Evolutionary conservation across 225 moss, liverwort and hornwort genomes (phyloP), one percentile per base, ranked within the genome.

Genomic region (Bryum argenteum): DNA sequence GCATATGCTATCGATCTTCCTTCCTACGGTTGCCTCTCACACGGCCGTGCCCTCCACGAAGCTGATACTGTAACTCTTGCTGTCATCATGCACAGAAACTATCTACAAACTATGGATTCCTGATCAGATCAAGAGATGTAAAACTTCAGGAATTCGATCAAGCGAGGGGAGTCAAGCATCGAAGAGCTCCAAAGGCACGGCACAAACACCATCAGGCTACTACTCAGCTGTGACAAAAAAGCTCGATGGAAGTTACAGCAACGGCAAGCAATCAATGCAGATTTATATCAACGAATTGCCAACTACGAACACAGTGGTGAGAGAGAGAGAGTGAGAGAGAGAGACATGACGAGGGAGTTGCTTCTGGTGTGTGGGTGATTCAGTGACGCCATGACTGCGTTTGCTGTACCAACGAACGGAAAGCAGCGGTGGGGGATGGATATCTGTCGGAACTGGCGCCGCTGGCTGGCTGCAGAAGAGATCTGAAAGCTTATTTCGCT

Each of bases 151-250:
- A 75, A 83, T 72, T 83, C 38, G 5, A 47, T 60, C 72, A 65
- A 79, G 1, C 52, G 68, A 8, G 79, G 68, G 60, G 67, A 19
- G 40, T 54, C 75, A 75, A 75, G 83, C 69, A 72, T 72, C 58
- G 43, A 55, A 48, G 50, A 52, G 12, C 54, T 78, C 26, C 54
- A 54, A 20, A 65, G 70, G 18, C 69, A 69, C 65, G 54, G 72
- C 59, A 69, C 75, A 59, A 79, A 75, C 65, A 83, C 83, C 83
- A 83, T 83, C 68, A 83, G 79, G 74, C 22, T 74, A 47, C 65
- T 24, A 61, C 54, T 26, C 4, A 18, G 42, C 63, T 47, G n/a
- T 17, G 71, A 56, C 55, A 18, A 50, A 57, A 37, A 50, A 62
- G 61, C 68, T 66, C 47, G 58, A n/a, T n/a, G n/a, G 61, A 28